Evolutionary conservation across 768 basidiomycete genomes (phyloP).

Genomic region (Agaricus subrufescens): DNA sequence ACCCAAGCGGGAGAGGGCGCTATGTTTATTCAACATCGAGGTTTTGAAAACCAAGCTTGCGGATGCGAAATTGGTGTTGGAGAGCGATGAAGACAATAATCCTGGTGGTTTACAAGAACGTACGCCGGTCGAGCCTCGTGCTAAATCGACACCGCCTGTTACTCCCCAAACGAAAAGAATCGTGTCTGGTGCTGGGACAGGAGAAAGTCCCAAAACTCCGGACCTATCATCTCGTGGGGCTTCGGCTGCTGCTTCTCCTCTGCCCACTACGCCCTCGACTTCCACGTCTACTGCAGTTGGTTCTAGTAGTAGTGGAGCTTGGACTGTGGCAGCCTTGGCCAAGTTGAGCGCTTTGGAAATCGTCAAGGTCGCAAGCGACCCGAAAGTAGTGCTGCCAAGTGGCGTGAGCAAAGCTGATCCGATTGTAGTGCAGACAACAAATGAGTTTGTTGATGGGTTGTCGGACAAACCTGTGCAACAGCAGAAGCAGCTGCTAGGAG

Average conservation of each 20-base stretch:
- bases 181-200: constrained; percentile 20
- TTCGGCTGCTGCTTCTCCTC: constrained; percentile 66
- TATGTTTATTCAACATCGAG: constrained; percentile 88
- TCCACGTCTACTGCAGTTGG: constrained; percentile 16
- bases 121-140: constrained; percentile 9
- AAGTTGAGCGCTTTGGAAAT: constrained; percentile 74
- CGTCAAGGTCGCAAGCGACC: constrained; percentile 53
- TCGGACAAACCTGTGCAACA: constrained; percentile 47
- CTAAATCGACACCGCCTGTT: constrained; percentile 28
- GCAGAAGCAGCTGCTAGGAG: constrained; percentile 79
- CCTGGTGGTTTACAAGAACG: constrained; percentile 41
- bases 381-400: constrained; percentile 43
- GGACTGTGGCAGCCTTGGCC: constrained; percentile 71
- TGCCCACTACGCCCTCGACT: constrained; percentile 56
- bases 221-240: constrained; percentile 72
- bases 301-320: constrained; percentile 15
- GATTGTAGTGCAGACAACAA: constrained; percentile 60
- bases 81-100: constrained; percentile 42
- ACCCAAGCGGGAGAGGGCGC: constrained; percentile 82
- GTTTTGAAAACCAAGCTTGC: constrained; percentile 71
- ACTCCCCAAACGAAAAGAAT: constrained; percentile 67
- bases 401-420: constrained; percentile 66
- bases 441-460: constrained; percentile 66
- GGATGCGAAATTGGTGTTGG: constrained; percentile 79
- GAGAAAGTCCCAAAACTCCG: constrained; percentile 67